Percentiles rank a stretch among this genome's conserved stretches.
These are phyloP conservation scores for Cytidiella melzeri DNA, from an alignment of 768 basidiomycete genomes.

Conservation along the genomic window DNA sequence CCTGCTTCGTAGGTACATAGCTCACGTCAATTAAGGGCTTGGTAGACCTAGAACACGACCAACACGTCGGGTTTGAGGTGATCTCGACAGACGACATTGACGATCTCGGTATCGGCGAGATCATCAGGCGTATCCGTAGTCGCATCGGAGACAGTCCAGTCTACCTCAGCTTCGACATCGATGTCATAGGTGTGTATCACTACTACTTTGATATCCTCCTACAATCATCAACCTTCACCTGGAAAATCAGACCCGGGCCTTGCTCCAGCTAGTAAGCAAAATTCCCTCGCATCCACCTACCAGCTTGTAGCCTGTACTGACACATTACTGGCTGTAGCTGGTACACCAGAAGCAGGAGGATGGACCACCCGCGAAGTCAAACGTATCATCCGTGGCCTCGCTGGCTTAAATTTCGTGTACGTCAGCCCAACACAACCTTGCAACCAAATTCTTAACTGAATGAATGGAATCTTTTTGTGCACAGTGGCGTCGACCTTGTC, in stretches of 20 bases:
- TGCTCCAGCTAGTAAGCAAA: constrained; percentile 66
- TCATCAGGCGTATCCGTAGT: constrained; percentile 62
- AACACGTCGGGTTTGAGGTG: constrained; percentile 68
- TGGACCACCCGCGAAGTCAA: constrained; percentile 83
- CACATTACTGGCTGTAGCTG: constrained; percentile 39
- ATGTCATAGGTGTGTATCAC: constrained; percentile 58
- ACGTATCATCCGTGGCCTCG: constrained; percentile 71
- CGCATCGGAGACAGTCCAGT: constrained; percentile 72
- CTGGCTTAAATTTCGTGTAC: constrained; percentile 76
- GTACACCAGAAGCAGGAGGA: constrained; percentile 80
- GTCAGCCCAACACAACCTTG: constrained; percentile 18
- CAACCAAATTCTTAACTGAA: no score
- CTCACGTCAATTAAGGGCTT: no score
- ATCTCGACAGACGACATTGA: constrained; percentile 82
- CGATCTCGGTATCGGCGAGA: constrained; percentile 63
- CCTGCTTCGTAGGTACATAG: no score
- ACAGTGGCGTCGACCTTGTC: constrained; percentile 61
- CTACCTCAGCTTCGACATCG: constrained; percentile 79
- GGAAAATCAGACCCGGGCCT: constrained; percentile 56
- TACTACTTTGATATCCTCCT: no score
- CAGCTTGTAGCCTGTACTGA: background rate
- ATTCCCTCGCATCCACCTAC: background rate
- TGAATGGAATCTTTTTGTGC: background rate
- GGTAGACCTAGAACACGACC: constrained; percentile 62
- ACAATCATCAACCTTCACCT: no score